phyloP scores from a whole-genome alignment of 352 stramenopile species.

The Phytopythium vexans region DNA sequence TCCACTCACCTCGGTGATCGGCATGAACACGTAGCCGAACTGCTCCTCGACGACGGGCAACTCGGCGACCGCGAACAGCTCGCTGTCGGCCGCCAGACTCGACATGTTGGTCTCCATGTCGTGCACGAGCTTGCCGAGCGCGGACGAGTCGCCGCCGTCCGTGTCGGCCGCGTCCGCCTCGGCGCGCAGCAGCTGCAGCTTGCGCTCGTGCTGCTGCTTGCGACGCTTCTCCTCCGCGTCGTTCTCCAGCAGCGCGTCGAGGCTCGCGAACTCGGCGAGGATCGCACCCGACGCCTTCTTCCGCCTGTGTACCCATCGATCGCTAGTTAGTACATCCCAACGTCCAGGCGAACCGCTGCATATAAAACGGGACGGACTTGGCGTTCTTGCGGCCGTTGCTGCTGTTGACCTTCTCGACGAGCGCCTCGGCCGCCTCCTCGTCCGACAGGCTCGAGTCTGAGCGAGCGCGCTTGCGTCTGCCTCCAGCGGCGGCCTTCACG shows the following conservation, averaged over 20 bases:
- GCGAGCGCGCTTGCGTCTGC: no score
- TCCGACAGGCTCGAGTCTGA: no score
- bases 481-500: no score
- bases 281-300: conserved; percentile 29
- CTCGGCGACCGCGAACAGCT: conserved; percentile 48
- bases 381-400: no score
- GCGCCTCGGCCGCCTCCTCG: no score
- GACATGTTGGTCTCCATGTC: conserved; percentile 73
- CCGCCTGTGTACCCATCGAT: no score
- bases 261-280: conserved; percentile 62
- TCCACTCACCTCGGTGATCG: conserved; percentile 50
- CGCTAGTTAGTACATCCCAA: no score
- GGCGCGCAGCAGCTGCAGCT: conserved; percentile 54
- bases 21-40: conserved; percentile 82
- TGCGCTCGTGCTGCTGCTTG: conserved; percentile 47
- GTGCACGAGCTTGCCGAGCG: conserved; percentile 58
- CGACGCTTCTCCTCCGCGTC: conserved; percentile 58
- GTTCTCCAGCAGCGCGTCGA: conserved; percentile 71
- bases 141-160: conserved; percentile 16
- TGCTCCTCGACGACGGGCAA: conserved; percentile 48
- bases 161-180: conserved; percentile 31
- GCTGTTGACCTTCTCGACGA: no score
- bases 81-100: conserved; percentile 56
- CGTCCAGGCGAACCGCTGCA: no score
- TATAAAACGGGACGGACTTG: no score